These are phyloP conservation scores for Sugiyamaella chiloensis DNA, from an alignment of 805 yeast genomes.

Conservation along the genomic window DNA sequence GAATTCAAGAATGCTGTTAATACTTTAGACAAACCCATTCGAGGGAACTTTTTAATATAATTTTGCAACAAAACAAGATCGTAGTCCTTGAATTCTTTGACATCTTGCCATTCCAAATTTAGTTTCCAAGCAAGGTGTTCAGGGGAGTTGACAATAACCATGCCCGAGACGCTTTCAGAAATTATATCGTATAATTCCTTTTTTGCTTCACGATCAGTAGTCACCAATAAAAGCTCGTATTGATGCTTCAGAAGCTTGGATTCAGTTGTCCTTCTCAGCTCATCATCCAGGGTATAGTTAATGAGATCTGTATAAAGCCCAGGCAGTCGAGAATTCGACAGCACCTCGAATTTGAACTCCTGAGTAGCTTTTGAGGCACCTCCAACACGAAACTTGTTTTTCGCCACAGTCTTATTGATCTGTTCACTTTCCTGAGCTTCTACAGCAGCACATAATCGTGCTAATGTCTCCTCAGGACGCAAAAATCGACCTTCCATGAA, in stretches of 20 bases:
- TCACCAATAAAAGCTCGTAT: slow-evolving; percentile 49
- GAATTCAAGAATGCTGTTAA: slow-evolving; percentile 64
- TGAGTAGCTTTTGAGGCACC: slow-evolving; percentile 21
- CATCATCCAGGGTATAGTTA: slow-evolving; percentile 61
- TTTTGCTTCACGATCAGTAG: slow-evolving; percentile 46
- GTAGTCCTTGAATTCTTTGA: slow-evolving; percentile 45
- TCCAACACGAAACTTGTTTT: slow-evolving; percentile 26
- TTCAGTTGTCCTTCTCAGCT: slow-evolving; percentile 55
- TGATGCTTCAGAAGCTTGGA: slow-evolving; percentile 56
- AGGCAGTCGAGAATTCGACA: slow-evolving; percentile 51
- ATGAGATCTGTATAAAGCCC: slow-evolving; percentile 53
- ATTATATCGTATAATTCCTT: slow-evolving; percentile 41
- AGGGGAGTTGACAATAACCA: slow-evolving; percentile 64
- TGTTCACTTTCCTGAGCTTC: slow-evolving; percentile 25
- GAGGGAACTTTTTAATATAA: slow-evolving; percentile 55
- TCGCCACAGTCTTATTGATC: slow-evolving; percentile 25
- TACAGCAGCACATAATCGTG: slow-evolving; percentile 24
- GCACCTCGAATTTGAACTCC: slow-evolving; percentile 46
- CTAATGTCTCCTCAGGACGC: slow-evolving; percentile 26
- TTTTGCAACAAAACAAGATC: slow-evolving; percentile 46
- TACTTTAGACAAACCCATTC: slow-evolving; percentile 58
- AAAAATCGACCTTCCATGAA: slow-evolving; percentile 31
- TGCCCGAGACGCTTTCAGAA: slow-evolving; percentile 59
- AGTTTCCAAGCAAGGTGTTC: slow-evolving; percentile 68
- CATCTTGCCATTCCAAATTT: slow-evolving; percentile 73